Evolutionary conservation across 441 rosid genomes (phyloP).

Genomic region (Corymbia calophylla): DNA sequence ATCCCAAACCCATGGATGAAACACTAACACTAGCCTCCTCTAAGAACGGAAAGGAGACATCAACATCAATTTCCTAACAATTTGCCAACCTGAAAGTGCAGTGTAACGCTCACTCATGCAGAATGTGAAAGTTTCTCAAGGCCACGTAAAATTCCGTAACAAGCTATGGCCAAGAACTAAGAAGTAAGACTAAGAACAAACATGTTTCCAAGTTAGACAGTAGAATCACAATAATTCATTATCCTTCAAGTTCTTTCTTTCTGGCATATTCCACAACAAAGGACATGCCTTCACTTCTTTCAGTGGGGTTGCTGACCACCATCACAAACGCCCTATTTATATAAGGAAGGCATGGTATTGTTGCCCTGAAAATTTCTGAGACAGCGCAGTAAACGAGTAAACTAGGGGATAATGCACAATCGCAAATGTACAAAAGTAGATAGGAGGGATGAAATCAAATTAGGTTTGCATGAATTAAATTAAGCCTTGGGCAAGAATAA

Average conservation of each 20-base stretch:
- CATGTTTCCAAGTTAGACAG: neutral
- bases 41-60: neutral
- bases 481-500: neutral
- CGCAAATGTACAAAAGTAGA: neutral
- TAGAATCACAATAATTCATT: neutral
- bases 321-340: neutral
- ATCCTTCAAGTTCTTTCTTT: neutral
- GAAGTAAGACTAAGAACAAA: neutral
- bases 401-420: neutral
- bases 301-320: neutral
- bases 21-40: neutral
- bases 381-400: neutral
- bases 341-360: neutral
- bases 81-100: neutral
- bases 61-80: neutral
- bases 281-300: neutral
- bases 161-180: neutral
- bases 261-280: neutral
- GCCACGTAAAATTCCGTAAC: neutral
- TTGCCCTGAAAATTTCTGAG: neutral
- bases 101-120: neutral
- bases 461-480: neutral
- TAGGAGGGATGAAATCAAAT: neutral
- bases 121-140: neutral
- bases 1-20: neutral